Base-by-base conservation (phyloP, 805 yeast genomes). In the Jamesozyma jinghongensis region DNA sequence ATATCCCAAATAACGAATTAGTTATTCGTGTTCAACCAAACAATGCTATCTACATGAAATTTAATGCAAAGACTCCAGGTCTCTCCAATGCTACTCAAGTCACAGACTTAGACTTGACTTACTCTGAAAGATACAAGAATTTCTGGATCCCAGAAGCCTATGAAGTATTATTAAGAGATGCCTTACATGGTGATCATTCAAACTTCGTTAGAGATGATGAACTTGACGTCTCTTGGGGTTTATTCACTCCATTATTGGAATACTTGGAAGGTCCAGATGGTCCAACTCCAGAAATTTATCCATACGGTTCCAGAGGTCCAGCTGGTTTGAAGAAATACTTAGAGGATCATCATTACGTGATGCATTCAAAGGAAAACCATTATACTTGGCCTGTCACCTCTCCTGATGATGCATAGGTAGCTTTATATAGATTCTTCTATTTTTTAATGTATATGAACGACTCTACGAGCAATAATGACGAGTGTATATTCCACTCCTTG, bases 121-220 rank as follows among this genome's bases (percentile, higher is more conserved):
- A 92, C 63, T 67, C 80, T 41, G 70, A 71, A 38, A 78, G 97
- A 59, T 92, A 82, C 69, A 69, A 83, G 48, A 82, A 85, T 59
- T 82, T 85, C 67, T 83, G 92, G 81, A 88, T 92, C 56, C 97
- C 98, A 34, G 96, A 90, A 70, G 97, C 97, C 32, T 92, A 92
- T 65, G 98, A 92, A 70, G 83, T 96, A 1, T 76, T 92, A 53
- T 85, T 92, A 54, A 78, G 94, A 65, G 97, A 92, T 65, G 84
- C 90, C 48, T 66, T 82, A 59, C 74, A 77, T 51, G 97, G 94
- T 42, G 95, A 88, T 65, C 98, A 92, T 67, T 84, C 97, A 39
- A 90, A 90, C 69, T 92, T 92, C 61, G 97, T 92, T 27, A 81
- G 98, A 68, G 97, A 90, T 61, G 98, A 92, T 62, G 98, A 92